A percentile compares a stretch with the other conserved stretches of the same genome.
Evolutionary conservation across 805 yeast species (phyloP).

Genomic region (Isabelozyma pseudorhagii): DNA sequence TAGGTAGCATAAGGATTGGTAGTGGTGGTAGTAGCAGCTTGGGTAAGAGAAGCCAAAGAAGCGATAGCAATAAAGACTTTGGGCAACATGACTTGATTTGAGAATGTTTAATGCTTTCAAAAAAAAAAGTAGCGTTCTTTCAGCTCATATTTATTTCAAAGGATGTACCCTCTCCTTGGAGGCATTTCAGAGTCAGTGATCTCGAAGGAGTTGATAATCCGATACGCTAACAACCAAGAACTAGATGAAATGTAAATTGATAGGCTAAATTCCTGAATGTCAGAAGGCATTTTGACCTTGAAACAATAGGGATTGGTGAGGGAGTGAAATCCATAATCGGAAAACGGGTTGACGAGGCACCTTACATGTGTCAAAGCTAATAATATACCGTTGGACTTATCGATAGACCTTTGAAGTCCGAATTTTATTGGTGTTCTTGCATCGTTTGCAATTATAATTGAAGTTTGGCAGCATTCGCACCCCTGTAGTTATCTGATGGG

Average conservation of each 20-base stretch:
- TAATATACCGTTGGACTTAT: not conserved
- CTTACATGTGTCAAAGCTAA: not conserved
- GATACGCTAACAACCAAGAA: too few relatives aligned
- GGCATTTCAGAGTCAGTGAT: too few relatives aligned
- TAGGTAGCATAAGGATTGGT: slow-evolving; percentile 24
- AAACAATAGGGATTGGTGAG: not conserved
- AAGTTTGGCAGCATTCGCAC: not conserved
- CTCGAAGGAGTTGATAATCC: too few relatives aligned
- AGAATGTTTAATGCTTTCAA: not conserved
- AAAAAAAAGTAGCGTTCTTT: too few relatives aligned
- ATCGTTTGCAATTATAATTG: not conserved
- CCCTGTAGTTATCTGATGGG: not conserved
- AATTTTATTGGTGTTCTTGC: not conserved
- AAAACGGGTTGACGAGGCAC: not conserved
- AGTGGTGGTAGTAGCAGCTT: slow-evolving; percentile 8
- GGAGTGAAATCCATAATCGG: not conserved
- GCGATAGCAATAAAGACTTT: slow-evolving; percentile 8
- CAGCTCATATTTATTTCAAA: not conserved
- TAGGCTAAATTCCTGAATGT: too few relatives aligned
- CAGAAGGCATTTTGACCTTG: too few relatives aligned
- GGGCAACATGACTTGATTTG: slow-evolving; percentile 7
- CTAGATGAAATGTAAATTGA: too few relatives aligned
- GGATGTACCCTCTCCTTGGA: not conserved
- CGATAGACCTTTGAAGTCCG: not conserved
- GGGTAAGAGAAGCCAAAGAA: slow-evolving; percentile 3